Evolutionary conservation across 371 early-diverging fungal genomes (phyloP).

Genomic region (Mucor sp.): DNA sequence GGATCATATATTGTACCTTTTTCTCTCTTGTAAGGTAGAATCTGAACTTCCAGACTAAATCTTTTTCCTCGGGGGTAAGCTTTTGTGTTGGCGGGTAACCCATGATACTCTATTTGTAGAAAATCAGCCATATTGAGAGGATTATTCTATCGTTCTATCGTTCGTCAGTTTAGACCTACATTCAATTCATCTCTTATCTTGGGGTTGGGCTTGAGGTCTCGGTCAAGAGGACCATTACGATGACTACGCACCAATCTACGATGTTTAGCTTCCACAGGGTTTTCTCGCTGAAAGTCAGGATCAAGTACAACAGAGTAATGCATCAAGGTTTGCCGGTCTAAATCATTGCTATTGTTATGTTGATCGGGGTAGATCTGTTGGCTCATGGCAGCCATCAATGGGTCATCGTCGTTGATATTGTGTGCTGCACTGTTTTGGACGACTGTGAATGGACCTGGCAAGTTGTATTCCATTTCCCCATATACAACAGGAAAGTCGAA

Average conservation of each 20-base stretch:
- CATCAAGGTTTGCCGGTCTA: not conserved
- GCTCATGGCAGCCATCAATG: constrained; percentile 38
- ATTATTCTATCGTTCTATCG: not conserved
- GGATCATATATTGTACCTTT: constrained; percentile 48
- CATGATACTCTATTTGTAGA: constrained; percentile 69
- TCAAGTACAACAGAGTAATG: constrained; percentile 58
- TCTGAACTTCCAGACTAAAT: constrained; percentile 96
- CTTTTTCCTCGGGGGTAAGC: constrained; percentile 86
- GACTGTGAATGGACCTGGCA: constrained; percentile 26
- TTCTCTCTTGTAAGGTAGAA: constrained; percentile 92
- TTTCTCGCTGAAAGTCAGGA: constrained; percentile 77
- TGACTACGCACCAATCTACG: constrained; percentile 90
- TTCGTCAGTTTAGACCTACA: constrained; percentile 45
- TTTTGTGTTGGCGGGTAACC: constrained; percentile 88
- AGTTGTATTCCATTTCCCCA: constrained; percentile 68
- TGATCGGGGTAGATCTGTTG: constrained; percentile 25
- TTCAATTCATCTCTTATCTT: constrained; percentile 92
- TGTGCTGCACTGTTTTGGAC: not conserved
- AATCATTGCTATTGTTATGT: not conserved
- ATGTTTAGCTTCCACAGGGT: constrained; percentile 96
- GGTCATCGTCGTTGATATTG: constrained; percentile 14
- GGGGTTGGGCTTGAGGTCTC: constrained; percentile 94
- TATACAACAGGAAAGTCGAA: constrained; percentile 94
- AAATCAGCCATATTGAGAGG: not conserved
- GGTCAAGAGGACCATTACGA: constrained; percentile 87